Percentiles rank a stretch among this genome's conserved stretches.
These are phyloP conservation scores for Breynia disticha DNA, from an alignment of 441 rosid species.

Conservation along the genomic window DNA sequence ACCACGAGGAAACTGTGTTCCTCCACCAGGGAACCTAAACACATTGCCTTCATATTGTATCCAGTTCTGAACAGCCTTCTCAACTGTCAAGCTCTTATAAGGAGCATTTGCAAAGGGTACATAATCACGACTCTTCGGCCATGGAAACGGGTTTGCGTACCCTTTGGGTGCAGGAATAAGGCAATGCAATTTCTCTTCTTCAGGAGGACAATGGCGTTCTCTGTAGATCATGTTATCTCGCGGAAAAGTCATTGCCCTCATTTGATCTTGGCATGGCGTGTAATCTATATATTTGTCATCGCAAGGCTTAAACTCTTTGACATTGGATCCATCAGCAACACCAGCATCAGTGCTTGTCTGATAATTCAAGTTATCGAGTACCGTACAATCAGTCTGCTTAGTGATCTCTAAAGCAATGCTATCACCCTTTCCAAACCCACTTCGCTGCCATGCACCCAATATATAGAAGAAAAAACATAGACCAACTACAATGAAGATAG, in stretches of 20 bases:
- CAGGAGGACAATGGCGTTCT: slow-evolving; percentile 80
- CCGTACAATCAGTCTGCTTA: slow-evolving; percentile 60
- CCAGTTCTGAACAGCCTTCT: slow-evolving; percentile 99
- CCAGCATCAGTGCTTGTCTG: slow-evolving; percentile 62
- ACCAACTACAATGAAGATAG: slow-evolving; percentile 53
- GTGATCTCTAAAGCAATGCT: slow-evolving; percentile 67
- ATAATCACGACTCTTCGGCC: slow-evolving; percentile 96
- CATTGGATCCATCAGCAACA: slow-evolving; percentile 27
- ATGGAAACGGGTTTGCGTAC: slow-evolving; percentile 78
- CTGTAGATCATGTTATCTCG: slow-evolving; percentile 85
- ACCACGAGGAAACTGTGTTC: slow-evolving; percentile 95
- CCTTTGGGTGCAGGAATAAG: slow-evolving; percentile 91
- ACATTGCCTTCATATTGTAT: slow-evolving; percentile 81
- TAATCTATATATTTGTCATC: slow-evolving; percentile 51
- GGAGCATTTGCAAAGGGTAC: slow-evolving; percentile 96
- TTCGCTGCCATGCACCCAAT: slow-evolving; percentile 90
- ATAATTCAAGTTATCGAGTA: slow-evolving; percentile 51
- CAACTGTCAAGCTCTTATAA: slow-evolving; percentile 83
- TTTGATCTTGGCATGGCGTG: slow-evolving; percentile 95
- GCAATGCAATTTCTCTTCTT: slow-evolving; percentile 62
- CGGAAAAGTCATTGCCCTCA: slow-evolving; percentile 87
- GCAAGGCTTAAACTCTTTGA: slow-evolving; percentile 57
- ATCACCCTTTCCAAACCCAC: slow-evolving; percentile 97
- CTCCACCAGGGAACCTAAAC: slow-evolving; percentile 96
- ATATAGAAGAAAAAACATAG: slow-evolving; percentile 79